Percentiles rank a stretch among this genome's conserved stretches.
These are phyloP conservation scores for Penicillium goetzii DNA, from an alignment of 495 filamentous ascomycete species.

Conservation along the genomic window DNA sequence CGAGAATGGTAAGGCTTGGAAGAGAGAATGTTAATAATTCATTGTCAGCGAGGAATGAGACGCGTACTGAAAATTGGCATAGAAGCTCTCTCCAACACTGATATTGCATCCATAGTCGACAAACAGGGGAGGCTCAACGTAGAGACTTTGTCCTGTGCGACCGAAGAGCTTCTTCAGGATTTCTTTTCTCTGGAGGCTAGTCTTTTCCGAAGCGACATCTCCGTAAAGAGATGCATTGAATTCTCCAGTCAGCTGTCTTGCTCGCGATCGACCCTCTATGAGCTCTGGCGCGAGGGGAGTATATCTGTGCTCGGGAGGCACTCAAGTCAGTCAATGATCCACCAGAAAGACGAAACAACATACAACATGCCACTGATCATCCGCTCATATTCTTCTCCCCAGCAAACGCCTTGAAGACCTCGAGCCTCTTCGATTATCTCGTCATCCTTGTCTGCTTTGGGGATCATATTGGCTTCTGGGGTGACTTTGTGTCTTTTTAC, in stretches of 20 bases:
- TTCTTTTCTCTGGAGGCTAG: not conserved
- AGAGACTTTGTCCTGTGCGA: slow-evolving; percentile 1
- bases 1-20: slow-evolving; percentile 42
- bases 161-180: slow-evolving; percentile 11
- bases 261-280: slow-evolving; percentile 16
- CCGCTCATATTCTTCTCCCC: slow-evolving; percentile 49
- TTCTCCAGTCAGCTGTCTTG: slow-evolving; percentile 8
- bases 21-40: not conserved
- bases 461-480: not conserved
- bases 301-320: not conserved
- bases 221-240: slow-evolving; percentile 10
- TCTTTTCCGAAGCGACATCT: not conserved
- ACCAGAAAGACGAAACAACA: slow-evolving; percentile 3
- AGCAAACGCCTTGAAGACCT: not conserved
- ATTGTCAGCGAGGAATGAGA: not conserved
- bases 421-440: not conserved
- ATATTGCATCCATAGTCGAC: slow-evolving; percentile 11
- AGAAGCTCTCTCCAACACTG: slow-evolving; percentile 43
- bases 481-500: not conserved
- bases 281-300: slow-evolving; percentile 9
- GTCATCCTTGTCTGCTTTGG: not conserved
- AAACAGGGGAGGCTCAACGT: slow-evolving; percentile 15
- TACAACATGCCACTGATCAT: slow-evolving; percentile 58
- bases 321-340: too few species aligned
- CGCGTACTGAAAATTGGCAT: slow-evolving; percentile 50